phyloP scores from a whole-genome alignment of 129 eudicot genomes.

The Centaurea solstitialis region DNA sequence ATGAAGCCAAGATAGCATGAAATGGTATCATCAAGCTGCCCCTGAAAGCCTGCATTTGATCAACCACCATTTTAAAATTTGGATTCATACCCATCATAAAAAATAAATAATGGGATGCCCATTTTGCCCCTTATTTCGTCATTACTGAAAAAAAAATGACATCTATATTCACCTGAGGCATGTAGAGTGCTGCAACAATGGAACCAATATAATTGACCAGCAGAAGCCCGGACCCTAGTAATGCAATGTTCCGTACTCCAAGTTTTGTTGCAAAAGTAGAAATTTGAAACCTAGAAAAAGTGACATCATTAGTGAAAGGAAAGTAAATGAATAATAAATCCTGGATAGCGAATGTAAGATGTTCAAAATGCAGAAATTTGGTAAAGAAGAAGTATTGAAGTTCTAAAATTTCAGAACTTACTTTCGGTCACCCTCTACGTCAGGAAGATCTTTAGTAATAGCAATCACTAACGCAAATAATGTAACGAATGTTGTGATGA shows the following conservation, averaged over 20 bases:
- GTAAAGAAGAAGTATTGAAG: not conserved
- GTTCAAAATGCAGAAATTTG: not conserved
- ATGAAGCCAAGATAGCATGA: slow-evolving; percentile 70
- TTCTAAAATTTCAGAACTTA: slow-evolving; percentile 46
- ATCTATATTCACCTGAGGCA: slow-evolving; percentile 73
- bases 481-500: slow-evolving; percentile 96
- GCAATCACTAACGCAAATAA: slow-evolving; percentile 96
- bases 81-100: not conserved
- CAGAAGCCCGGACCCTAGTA: slow-evolving; percentile 91
- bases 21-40: slow-evolving; percentile 83
- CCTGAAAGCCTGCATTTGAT: slow-evolving; percentile 76
- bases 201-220: slow-evolving; percentile 85
- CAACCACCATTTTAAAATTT: not conserved
- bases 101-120: not conserved
- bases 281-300: slow-evolving; percentile 70
- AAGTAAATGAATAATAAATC: slow-evolving; percentile 1
- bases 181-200: slow-evolving; percentile 69
- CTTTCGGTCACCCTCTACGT: slow-evolving; percentile 98
- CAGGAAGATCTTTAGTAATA: slow-evolving; percentile 98
- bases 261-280: slow-evolving; percentile 98
- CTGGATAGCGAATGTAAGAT: not conserved
- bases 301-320: not conserved
- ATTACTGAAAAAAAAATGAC: not conserved
- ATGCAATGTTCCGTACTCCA: slow-evolving; percentile 91
- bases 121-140: not conserved